phyloP scores from a whole-genome alignment of 768 basidiomycete species.

The Pisolithus orientalis region DNA sequence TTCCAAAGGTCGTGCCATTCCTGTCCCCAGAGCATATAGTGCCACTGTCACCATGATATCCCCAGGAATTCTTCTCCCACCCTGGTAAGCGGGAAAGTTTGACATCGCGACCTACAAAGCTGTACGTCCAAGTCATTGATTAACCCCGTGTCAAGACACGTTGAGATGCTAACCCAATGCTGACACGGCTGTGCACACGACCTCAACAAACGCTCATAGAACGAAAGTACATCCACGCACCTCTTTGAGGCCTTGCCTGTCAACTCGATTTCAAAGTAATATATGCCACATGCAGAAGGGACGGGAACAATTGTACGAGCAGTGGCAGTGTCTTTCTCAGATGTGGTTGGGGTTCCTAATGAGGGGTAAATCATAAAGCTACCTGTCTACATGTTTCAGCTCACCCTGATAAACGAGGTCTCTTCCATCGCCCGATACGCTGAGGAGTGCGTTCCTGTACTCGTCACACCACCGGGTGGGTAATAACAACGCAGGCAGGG shows the following conservation, averaged over 20 bases:
- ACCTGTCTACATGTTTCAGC: slow-evolving; percentile 6
- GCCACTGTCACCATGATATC: slow-evolving; percentile 90
- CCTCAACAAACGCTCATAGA: slow-evolving; percentile 11
- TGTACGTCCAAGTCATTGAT: slow-evolving; percentile 24
- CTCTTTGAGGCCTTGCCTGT: slow-evolving; percentile 74
- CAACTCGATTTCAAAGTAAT: slow-evolving; percentile 91
- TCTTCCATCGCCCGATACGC: slow-evolving; percentile 62
- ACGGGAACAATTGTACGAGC: slow-evolving; percentile 73
- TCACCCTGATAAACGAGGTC: slow-evolving; percentile 68
- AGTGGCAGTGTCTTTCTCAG: slow-evolving; percentile 80
- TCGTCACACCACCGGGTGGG: slow-evolving; percentile 80
- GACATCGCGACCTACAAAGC: slow-evolving; percentile 62
- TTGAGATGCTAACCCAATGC: slow-evolving; percentile 57
- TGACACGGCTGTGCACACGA: slow-evolving; percentile 53
- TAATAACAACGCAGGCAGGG: slow-evolving; percentile 44
- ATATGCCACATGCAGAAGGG: slow-evolving; percentile 83
- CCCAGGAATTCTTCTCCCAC: slow-evolving; percentile 84
- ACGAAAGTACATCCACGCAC: slow-evolving; percentile 34
- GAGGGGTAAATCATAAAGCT: slow-evolving; percentile 1
- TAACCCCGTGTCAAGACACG: neutral
- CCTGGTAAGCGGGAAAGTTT: slow-evolving; percentile 75
- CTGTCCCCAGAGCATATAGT: slow-evolving; percentile 68
- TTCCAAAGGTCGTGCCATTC: slow-evolving; percentile 68
- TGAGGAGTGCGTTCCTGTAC: slow-evolving; percentile 51
- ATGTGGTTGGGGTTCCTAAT: slow-evolving; percentile 46